Conservation (phyloP, 768 basidiomycete species). For the Boletus edulis region DNA sequence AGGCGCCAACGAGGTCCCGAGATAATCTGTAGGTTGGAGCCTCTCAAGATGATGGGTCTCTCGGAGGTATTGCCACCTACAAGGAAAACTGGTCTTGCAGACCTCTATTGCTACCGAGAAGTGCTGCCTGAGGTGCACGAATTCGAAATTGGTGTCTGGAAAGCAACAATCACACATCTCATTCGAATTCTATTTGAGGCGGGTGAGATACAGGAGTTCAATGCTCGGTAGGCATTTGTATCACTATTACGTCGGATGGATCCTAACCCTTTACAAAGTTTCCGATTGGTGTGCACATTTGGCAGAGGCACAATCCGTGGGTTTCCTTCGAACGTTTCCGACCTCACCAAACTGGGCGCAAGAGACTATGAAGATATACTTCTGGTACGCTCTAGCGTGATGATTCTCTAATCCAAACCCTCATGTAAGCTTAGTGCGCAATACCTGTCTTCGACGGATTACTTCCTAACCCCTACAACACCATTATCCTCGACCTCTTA, state of each 20-base stretch:
- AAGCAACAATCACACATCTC: neutral
- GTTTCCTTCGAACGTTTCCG: neutral
- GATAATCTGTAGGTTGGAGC: too few species aligned
- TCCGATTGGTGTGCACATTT: neutral
- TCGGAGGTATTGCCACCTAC: too few species aligned
- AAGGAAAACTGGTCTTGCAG: too few species aligned
- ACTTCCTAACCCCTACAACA: neutral
- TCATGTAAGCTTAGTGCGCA: neutral
- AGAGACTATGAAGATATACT: neutral
- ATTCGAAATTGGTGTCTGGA: neutral
- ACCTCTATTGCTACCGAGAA: too few species aligned
- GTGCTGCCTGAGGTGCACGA: too few species aligned
- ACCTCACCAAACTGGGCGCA: neutral
- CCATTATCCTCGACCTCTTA: neutral
- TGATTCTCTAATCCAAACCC: neutral
- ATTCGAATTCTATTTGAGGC: neutral
- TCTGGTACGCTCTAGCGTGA: neutral
- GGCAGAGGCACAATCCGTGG: neutral
- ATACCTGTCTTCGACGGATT: neutral
- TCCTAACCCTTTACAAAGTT: neutral
- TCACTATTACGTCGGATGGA: neutral
- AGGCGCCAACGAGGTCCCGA: too few species aligned
- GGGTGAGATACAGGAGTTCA: neutral
- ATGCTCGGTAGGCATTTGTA: neutral
- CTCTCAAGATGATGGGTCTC: too few species aligned